Base-by-base conservation (phyloP, 2,329 filamentous ascomycete species). In the Cladosporium colombiae region DNA sequence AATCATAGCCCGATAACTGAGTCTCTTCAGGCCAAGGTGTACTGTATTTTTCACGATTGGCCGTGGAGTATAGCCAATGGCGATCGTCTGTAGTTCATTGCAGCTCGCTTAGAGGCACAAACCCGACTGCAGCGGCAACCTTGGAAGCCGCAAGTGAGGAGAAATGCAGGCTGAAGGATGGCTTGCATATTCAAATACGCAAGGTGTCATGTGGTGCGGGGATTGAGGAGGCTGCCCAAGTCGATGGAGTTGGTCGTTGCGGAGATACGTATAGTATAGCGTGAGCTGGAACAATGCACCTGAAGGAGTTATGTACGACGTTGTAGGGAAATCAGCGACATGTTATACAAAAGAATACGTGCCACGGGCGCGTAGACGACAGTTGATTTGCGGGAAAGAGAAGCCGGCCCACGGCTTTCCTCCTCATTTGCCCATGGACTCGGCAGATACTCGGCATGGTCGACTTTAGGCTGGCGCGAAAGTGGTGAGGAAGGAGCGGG, bases 111-210 rank as follows among this genome's bases (percentile, higher is more conserved):
- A 53, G 3, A 18, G 50, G 13, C 25, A 10, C 27, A 10, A 21
- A 16, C n/a, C 18, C 27, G 31, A 14, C 27, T 53, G 50, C 52
- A 55, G 52, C 27, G 33, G 33, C 52, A 55, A 35, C 33, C 33
- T 35, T 35, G 33, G 13, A 35, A 33, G 52, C 27, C 33, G n/a
- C 27, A 55, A n/a, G 52, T 55, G 52, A 55, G 52, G 52, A 55
- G 52, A 55, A 55, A 29, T 33, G 52, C 52, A 55, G 52, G 52
- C 52, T 33, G 52, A 55, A 55, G 52, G 52, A 55, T 55, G 52
- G 52, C 16, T 31, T 55, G 52, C 52, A 55, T 55, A 31, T 55
- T 21, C 52, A 21, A 33, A 55, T 21, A 33, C 7, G 27, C 52
- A n/a, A 55, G 27, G 52, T 55, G 31, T 55, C 52, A 55, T 55